phyloP scores from a whole-genome alignment of 2,329 filamentous ascomycete genomes.

The Sclerotinia borealis region DNA sequence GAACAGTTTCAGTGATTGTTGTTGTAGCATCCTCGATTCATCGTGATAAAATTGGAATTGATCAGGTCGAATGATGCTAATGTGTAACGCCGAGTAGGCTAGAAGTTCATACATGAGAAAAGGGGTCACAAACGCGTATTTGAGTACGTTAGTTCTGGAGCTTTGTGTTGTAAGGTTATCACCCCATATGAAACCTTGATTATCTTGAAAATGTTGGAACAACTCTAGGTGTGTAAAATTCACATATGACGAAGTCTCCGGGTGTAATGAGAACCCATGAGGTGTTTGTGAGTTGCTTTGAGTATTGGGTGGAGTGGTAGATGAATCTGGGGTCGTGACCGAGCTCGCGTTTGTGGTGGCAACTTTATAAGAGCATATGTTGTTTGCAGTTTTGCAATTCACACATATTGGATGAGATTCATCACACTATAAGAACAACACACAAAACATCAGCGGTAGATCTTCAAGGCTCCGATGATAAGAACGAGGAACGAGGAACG shows the following conservation, averaged over 20 bases:
- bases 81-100: conserved; percentile 33
- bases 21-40: conserved; percentile 33
- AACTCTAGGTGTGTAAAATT: conserved; percentile 36
- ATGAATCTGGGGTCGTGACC: not conserved
- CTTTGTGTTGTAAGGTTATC: not conserved
- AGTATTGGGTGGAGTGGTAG: not conserved
- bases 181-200: not conserved
- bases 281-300: not conserved
- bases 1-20: conserved; percentile 29
- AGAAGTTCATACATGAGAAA: conserved; percentile 34
- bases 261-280: not conserved
- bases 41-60: conserved; percentile 25
- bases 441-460: not conserved
- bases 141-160: not conserved
- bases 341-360: not conserved
- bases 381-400: not conserved
- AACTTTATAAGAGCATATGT: not conserved
- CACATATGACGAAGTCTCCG: conserved; percentile 12
- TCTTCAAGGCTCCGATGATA: not conserved
- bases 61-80: conserved; percentile 25
- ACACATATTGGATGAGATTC: conserved; percentile 22
- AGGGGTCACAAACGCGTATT: conserved; percentile 15
- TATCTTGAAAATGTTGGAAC: conserved; percentile 17
- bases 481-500: not conserved
- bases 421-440: conserved; percentile 20